These are phyloP conservation scores for Termitomyces sp. DNA, from an alignment of 768 basidiomycete genomes.

Conservation along the genomic window DNA sequence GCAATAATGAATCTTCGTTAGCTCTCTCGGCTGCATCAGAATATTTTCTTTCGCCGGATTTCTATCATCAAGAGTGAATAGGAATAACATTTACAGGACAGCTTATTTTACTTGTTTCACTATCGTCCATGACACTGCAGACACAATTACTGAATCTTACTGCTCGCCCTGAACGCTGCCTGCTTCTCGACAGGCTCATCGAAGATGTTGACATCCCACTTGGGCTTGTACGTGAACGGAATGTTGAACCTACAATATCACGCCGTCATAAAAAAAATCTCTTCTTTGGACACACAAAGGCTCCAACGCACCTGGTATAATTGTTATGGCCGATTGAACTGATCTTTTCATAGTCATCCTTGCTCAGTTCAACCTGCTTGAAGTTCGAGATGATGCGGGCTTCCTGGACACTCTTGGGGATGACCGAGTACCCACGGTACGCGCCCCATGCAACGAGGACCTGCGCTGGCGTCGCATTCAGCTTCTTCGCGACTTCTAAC, in stretches of 20 bases:
- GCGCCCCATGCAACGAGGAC: conserved; percentile 80
- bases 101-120: neutral
- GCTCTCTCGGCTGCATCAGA: too few relatives aligned
- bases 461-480: conserved; percentile 68
- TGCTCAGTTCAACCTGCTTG: conserved; percentile 60
- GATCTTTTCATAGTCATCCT: conserved; percentile 63
- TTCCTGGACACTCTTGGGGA: conserved; percentile 77
- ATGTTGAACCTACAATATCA: conserved; percentile 48
- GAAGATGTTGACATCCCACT: conserved; percentile 74
- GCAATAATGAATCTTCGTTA: too few relatives aligned
- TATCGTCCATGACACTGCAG: neutral
- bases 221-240: conserved; percentile 50
- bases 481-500: conserved; percentile 52
- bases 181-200: conserved; percentile 51
- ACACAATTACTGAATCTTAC: conserved; percentile 20
- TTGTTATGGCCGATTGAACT: conserved; percentile 42
- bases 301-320: conserved; percentile 29
- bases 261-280: neutral
- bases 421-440: conserved; percentile 71
- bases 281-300: neutral
- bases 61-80: too few relatives aligned
- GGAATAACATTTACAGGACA: conserved; percentile 6
- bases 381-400: conserved; percentile 74
- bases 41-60: too few relatives aligned
- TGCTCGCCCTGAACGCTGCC: conserved; percentile 23